Conservation (phyloP, 352 stramenopile species). For the Pythium periplocum region DNA sequence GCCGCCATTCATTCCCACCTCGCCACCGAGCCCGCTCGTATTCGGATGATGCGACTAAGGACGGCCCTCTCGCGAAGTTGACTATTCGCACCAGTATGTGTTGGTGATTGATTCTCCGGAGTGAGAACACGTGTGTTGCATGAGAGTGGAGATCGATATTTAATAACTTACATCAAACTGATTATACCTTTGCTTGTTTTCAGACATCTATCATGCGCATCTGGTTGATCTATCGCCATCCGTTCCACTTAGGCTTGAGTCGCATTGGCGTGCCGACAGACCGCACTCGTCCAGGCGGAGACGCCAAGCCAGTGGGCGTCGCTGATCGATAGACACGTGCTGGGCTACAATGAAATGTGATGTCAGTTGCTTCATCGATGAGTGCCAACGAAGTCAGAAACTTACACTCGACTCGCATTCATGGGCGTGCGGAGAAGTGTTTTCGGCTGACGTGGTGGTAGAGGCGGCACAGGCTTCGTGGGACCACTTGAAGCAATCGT, state of each 20-base stretch:
- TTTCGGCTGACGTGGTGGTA: slow-evolving; percentile 19
- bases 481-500: no score
- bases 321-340: no score
- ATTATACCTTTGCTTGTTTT: not conserved
- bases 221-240: slow-evolving; percentile 34
- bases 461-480: no score
- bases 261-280: slow-evolving; percentile 16
- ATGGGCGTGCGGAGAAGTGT: not conserved
- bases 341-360: no score
- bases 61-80: no score
- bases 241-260: slow-evolving; percentile 57
- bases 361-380: not conserved
- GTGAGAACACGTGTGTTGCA: no score
- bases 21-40: no score
- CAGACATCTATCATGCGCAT: not conserved
- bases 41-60: no score
- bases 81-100: no score
- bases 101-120: no score
- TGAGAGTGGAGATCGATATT: not conserved
- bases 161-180: not conserved
- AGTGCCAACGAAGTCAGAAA: not conserved
- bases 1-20: not conserved
- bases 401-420: not conserved
- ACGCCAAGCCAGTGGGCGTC: slow-evolving; percentile 6
- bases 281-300: slow-evolving; percentile 12